These are phyloP conservation scores for Chlamydomonas eustigma DNA, from an alignment of 139 green algal species.

Conservation along the genomic window DNA sequence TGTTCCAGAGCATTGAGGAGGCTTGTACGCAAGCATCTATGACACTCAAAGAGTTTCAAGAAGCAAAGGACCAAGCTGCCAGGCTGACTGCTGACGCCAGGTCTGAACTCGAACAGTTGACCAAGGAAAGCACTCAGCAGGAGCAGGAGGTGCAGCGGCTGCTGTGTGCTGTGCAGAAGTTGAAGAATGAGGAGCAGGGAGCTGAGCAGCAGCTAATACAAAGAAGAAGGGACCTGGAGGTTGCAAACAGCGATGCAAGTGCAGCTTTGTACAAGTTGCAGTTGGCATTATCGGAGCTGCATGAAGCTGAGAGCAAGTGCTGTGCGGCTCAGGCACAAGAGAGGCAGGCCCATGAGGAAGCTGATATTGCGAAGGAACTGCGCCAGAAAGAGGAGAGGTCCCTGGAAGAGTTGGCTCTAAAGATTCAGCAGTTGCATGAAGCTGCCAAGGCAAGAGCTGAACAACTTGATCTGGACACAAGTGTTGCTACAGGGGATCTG, in stretches of 20 bases:
- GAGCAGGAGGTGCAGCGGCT: too few species aligned
- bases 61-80: too few species aligned
- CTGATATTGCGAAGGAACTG: not conserved
- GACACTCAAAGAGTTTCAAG: too few species aligned
- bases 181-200: too few species aligned
- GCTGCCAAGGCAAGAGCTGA: not conserved
- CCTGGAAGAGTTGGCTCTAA: not conserved
- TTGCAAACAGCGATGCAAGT: not conserved
- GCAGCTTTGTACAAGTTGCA: not conserved
- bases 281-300: not conserved
- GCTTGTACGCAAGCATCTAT: too few species aligned
- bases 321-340: not conserved
- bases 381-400: not conserved
- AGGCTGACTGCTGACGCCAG: too few species aligned
- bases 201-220: constrained; percentile 1
- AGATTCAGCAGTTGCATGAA: constrained; percentile 10
- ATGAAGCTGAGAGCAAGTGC: not conserved
- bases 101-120: too few species aligned
- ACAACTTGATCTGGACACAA: not conserved
- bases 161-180: too few species aligned
- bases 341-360: not conserved
- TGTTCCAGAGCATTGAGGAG: too few species aligned
- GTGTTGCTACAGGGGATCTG: not conserved
- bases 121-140: too few species aligned
- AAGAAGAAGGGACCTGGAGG: not conserved